Percentiles rank a stretch among this genome's conserved stretches.
Evolutionary conservation across 169 alveolate species (phyloP).

Genomic region (Plasmodium malariae): DNA sequence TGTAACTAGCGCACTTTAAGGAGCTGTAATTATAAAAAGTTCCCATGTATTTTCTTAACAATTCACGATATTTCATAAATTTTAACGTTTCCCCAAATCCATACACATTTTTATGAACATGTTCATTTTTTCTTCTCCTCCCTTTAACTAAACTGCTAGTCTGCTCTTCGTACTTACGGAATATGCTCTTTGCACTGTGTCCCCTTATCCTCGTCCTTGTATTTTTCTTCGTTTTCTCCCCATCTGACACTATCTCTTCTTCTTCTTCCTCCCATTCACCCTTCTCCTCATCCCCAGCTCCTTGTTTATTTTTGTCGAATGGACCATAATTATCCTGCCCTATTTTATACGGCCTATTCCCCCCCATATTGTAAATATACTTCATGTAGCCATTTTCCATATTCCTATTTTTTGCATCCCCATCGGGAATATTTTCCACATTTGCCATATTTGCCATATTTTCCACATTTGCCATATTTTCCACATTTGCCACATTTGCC

Average conservation of each 20-base stretch:
- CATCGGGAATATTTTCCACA: not conserved
- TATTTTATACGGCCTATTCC: not conserved
- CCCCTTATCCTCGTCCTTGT: not conserved
- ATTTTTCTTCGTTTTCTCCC: not conserved
- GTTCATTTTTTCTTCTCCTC: conserved; percentile 1
- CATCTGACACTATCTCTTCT: not conserved
- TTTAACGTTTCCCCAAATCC: conserved; percentile 80
- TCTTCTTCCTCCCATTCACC: not conserved
- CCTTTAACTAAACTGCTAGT: too few species aligned
- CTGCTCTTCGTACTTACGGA: too few species aligned
- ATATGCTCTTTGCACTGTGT: too few species aligned
- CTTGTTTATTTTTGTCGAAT: not conserved
- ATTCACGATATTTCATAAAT: conserved; percentile 86
- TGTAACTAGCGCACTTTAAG: conserved; percentile 56
- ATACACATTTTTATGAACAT: conserved; percentile 30
- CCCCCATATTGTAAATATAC: not conserved
- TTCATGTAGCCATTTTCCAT: not conserved
- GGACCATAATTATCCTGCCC: too few species aligned
- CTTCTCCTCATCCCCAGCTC: not conserved
- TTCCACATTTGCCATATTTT: too few species aligned
- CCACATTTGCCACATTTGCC: too few species aligned
- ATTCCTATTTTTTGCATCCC: not conserved
- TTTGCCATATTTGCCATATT: too few species aligned
- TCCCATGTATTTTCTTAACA: conserved; percentile 78
- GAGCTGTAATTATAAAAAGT: conserved; percentile 77